Evolutionary conservation across 2,329 filamentous ascomycete species (phyloP).

Genomic region (Fusarium coffeatum): DNA sequence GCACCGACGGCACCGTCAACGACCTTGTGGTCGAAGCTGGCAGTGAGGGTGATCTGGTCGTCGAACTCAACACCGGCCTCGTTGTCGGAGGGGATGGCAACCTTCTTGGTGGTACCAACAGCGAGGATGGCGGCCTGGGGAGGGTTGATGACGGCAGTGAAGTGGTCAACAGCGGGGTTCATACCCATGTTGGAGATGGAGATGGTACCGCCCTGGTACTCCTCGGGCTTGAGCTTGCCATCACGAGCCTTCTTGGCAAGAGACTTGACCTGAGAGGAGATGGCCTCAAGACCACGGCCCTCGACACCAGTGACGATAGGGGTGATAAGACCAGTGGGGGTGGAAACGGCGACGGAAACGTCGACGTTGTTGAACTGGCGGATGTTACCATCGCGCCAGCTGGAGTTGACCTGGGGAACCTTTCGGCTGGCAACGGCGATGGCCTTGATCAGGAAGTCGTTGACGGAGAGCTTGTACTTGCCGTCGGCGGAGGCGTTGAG

Average conservation of each 20-base stretch:
- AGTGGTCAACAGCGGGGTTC: conserved; percentile 95
- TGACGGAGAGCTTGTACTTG: conserved; percentile 99
- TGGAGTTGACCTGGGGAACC: conserved; percentile 95
- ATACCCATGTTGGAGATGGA: conserved; percentile 99
- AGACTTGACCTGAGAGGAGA: conserved; percentile 92
- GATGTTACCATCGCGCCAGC: conserved; percentile 91
- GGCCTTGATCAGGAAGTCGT: conserved; percentile 99
- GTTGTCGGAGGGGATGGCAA: conserved; percentile 85
- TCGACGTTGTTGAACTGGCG: conserved; percentile 94
- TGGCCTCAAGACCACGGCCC: conserved; percentile 85
- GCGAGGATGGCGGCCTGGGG: conserved; percentile 96
- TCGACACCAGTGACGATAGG: conserved; percentile 94
- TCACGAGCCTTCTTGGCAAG: conserved; percentile 96
- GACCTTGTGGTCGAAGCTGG: conserved; percentile 98
- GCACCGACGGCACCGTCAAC: conserved; percentile 95
- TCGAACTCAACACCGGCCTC: conserved; percentile 90
- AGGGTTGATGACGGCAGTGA: conserved; percentile 99
- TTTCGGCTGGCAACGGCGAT: conserved; percentile 89
- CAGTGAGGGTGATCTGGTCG: conserved; percentile 95
- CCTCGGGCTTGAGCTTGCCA: conserved; percentile 98
- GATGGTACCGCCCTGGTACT: conserved; percentile 99
- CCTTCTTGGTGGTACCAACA: conserved; percentile 95
- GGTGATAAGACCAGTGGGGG: conserved; percentile 93
- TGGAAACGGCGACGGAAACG: conserved; percentile 95
- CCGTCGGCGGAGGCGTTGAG: conserved; percentile 90